Evolutionary conservation across 768 basidiomycete genomes (phyloP), one percentile per base, ranked within the genome.

Genomic region (Termitomyces sp.): DNA sequence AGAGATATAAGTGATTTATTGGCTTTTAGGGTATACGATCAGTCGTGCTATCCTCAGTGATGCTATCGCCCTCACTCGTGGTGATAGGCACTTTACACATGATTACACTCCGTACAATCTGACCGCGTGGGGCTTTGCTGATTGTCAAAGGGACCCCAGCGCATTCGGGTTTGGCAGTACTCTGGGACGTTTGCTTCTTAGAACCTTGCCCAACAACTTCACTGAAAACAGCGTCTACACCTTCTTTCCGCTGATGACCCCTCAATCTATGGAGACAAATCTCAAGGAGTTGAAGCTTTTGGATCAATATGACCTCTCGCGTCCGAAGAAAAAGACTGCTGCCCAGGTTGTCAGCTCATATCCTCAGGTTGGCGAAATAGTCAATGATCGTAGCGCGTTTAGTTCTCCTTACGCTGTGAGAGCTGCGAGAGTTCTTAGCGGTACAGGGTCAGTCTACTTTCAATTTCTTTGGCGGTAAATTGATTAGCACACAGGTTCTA

Each of bases 181-280:
- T 13, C 81, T 93, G 42, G 90, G 87, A 7, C 81, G 86, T 36
- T 79, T 93, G 34, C 73, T 93, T 71, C 74, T 91, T 51, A 88
- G 92, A 48, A 84, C 83, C 20, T 78, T 93, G 1, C 91, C 92
- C 1, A 72, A 84, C 51, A 74, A 90, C 67, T 93, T 79, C 72
- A 78, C 80, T 0, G 79, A 82, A 63, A 84, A 88, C 68, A 89
- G 87, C 59, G 74, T 83, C 49, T 93, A 90, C 68, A 85, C 92
- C 4, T 92, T 89, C 83, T 93, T 93, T 86, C 89, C 92, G n/a
- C 77, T 93, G 46, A 86, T 93, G 85, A 89, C 87, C 0, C 92
- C 91, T 4, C 75, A 78, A 0, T 69, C 84, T 2, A 92, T 93
- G 90, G 73, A 81, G 59, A 71, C 66, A 1, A 69, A 85, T 67